Evolutionary conservation across 768 basidiomycete species (phyloP).

Genomic region (Dioszegia hungarica): DNA sequence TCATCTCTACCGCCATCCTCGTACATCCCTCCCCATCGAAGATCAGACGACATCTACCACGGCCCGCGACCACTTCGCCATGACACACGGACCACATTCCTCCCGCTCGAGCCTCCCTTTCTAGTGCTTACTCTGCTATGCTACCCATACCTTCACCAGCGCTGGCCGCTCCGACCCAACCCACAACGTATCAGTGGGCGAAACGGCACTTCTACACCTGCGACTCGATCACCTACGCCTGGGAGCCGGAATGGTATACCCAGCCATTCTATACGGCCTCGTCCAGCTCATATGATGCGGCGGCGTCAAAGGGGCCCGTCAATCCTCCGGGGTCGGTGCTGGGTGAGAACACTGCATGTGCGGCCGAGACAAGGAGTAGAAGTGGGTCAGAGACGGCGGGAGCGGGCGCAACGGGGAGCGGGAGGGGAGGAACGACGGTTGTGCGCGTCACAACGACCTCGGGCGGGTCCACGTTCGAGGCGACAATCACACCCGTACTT

Average conservation of each 20-base stretch:
- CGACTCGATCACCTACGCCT: conserved; percentile 17
- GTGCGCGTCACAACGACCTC: not conserved
- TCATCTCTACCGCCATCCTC: not conserved
- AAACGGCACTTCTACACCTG: conserved; percentile 25
- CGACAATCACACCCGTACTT: not conserved
- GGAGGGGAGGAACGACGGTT: not conserved
- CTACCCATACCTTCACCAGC: not conserved
- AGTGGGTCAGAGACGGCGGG: not conserved
- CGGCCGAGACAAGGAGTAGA: not conserved
- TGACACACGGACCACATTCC: too few species aligned
- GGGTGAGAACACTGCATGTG: conserved; percentile 9
- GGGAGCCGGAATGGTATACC: conserved; percentile 30
- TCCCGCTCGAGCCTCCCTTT: too few species aligned
- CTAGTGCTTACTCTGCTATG: too few species aligned
- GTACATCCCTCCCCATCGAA: not conserved
- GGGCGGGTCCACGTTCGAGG: not conserved
- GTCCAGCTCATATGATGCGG: conserved; percentile 22
- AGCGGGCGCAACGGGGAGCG: not conserved
- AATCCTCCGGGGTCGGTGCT: conserved; percentile 17
- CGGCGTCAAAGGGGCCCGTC: conserved; percentile 26
- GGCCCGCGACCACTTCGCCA: not conserved
- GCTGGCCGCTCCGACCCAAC: not conserved
- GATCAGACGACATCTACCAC: not conserved
- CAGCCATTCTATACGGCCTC: conserved; percentile 21
- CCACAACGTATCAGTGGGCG: not conserved